Percentiles rank a stretch among this genome's conserved stretches.
phyloP scores from a whole-genome alignment of 805 yeast genomes.

The Danielia reshetovae region DNA sequence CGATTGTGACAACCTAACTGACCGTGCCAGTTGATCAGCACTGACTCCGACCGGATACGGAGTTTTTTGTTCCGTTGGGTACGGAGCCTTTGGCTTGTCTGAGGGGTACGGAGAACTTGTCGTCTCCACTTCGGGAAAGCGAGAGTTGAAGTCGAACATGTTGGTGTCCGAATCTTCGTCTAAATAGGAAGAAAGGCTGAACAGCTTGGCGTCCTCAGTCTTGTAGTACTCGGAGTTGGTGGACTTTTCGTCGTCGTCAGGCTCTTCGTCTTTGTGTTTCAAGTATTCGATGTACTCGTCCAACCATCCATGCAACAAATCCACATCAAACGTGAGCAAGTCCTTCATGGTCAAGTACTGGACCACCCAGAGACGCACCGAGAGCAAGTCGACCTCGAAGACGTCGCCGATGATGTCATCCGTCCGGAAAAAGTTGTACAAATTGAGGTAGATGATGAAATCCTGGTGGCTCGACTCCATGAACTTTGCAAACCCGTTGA shows the following conservation, averaged over 20 bases:
- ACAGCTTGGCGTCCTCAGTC: background rate
- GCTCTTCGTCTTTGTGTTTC: constrained; percentile 22
- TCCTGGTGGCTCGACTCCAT: constrained; percentile 34
- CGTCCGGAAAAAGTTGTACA: constrained; percentile 37
- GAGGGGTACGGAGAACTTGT: constrained; percentile 11
- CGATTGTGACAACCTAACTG: too few relatives aligned
- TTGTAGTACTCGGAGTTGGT: background rate
- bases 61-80: background rate
- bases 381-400: constrained; percentile 18
- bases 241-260: background rate
- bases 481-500: constrained; percentile 39
- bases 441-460: constrained; percentile 38
- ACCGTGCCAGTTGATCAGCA: too few relatives aligned
- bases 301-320: constrained; percentile 35
- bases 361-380: constrained; percentile 22
- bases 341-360: constrained; percentile 27
- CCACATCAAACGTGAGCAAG: constrained; percentile 31
- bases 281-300: constrained; percentile 36
- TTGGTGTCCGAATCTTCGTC: constrained; percentile 4
- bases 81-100: constrained; percentile 2
- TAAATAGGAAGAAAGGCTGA: background rate
- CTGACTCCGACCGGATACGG: too few relatives aligned
- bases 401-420: constrained; percentile 21
- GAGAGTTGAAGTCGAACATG: constrained; percentile 8
- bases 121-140: constrained; percentile 12